These are phyloP conservation scores for Colletotrichum nymphaeae DNA, from an alignment of 2,329 filamentous ascomycete genomes.

Conservation along the genomic window DNA sequence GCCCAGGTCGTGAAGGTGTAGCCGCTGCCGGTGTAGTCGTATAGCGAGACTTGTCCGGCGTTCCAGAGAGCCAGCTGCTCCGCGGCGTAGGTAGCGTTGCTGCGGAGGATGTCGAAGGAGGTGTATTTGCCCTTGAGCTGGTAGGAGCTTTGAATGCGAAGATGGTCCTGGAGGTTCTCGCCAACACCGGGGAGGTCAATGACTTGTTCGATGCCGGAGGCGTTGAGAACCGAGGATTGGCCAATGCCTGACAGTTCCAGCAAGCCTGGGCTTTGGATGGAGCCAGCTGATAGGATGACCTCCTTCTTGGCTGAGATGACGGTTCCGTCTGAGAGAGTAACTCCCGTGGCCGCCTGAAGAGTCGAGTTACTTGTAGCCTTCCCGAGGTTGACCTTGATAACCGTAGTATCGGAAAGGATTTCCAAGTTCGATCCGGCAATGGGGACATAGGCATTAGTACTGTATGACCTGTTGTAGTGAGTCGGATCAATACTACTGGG, in stretches of 20 bases:
- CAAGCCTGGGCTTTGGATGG: slow-evolving; percentile 66
- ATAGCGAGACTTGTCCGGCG: slow-evolving; percentile 45
- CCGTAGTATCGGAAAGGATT: slow-evolving; percentile 49
- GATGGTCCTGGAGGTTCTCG: slow-evolving; percentile 49
- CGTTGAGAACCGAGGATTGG: slow-evolving; percentile 56
- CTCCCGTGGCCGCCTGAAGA: slow-evolving; percentile 36
- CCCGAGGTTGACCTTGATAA: slow-evolving; percentile 51
- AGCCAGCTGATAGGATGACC: slow-evolving; percentile 53
- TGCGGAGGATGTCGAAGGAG: slow-evolving; percentile 46
- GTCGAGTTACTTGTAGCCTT: slow-evolving; percentile 28
- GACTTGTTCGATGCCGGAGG: slow-evolving; percentile 58
- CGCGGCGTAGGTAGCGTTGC: slow-evolving; percentile 47
- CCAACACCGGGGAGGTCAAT: slow-evolving; percentile 68
- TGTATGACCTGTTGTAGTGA: slow-evolving; percentile 61
- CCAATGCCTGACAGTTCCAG: slow-evolving; percentile 70
- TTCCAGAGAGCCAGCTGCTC: slow-evolving; percentile 52
- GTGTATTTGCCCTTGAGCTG: slow-evolving; percentile 45
- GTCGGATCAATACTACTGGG: slow-evolving; percentile 60
- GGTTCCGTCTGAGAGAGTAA: slow-evolving; percentile 41
- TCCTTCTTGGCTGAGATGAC: slow-evolving; percentile 42
- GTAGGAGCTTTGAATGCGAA: slow-evolving; percentile 47
- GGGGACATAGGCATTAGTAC: slow-evolving; percentile 54
- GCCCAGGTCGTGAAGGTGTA: slow-evolving; percentile 56
- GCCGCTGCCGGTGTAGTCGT: slow-evolving; percentile 52
- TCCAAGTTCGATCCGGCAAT: slow-evolving; percentile 55